Percentiles rank a stretch among this genome's conserved stretches.
Conservation (phyloP, 208 protist species). For the Crithidia acanthocephali region DNA sequence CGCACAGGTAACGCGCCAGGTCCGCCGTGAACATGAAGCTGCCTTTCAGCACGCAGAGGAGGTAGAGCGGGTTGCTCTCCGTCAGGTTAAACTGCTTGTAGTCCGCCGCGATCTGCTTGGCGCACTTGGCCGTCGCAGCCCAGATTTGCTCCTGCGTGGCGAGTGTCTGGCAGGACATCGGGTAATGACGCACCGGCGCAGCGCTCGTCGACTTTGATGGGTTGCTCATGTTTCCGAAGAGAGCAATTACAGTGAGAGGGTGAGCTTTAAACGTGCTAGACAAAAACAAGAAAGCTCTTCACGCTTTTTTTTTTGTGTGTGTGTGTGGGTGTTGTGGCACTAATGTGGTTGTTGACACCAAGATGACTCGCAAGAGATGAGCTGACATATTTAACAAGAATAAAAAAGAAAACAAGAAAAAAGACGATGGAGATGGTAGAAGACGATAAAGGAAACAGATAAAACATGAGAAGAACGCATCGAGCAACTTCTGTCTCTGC, state of each 20-base stretch:
- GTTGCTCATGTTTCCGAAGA: constrained; percentile 14
- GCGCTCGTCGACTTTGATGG: constrained; percentile 1
- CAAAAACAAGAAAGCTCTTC: too few species aligned
- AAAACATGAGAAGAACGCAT: too few species aligned
- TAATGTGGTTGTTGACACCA: too few species aligned
- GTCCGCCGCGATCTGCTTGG: constrained; percentile 74
- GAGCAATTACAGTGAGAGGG: neutral
- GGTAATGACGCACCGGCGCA: constrained; percentile 44
- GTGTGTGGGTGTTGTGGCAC: neutral
- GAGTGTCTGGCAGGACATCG: constrained; percentile 57
- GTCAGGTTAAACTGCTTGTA: constrained; percentile 54
- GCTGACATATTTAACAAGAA: too few species aligned
- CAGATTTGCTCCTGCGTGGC: constrained; percentile 69
- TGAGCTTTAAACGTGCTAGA: too few species aligned
- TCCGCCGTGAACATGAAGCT: constrained; percentile 87
- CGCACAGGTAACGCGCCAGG: constrained; percentile 60
- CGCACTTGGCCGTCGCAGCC: constrained; percentile 42
- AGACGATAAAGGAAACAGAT: too few species aligned
- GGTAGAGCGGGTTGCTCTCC: constrained; percentile 69
- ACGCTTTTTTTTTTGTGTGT: neutral
- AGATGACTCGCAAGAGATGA: too few species aligned
- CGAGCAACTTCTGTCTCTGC: too few species aligned
- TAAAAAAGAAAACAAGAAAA: too few species aligned
- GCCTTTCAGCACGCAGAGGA: constrained; percentile 89
- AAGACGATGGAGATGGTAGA: too few species aligned